A percentile compares a stretch with the other conserved stretches of the same genome.
These are phyloP conservation scores for Kingdonia uniflora DNA, from an alignment of 164 flowering plant genomes.

Conservation along the genomic window DNA sequence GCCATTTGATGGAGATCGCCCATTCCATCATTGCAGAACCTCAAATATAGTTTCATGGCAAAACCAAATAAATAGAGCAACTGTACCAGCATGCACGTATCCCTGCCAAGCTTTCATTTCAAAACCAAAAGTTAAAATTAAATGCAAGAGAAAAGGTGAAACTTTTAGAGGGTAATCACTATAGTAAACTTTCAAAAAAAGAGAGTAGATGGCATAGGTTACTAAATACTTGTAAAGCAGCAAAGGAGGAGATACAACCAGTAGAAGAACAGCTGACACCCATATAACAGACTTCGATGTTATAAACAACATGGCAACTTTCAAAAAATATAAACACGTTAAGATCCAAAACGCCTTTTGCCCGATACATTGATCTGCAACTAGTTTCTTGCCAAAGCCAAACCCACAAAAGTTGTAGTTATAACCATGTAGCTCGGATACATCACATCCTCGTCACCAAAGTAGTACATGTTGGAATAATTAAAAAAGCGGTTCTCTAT, in stretches of 20 bases:
- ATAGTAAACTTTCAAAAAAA: too few species aligned
- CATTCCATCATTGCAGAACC: conserved; percentile 96
- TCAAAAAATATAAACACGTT: conserved; percentile 75
- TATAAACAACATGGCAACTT: conserved; percentile 78
- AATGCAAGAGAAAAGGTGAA: not conserved
- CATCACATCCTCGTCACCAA: conserved; percentile 92
- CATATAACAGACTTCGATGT: conserved; percentile 76
- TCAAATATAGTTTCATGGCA: conserved; percentile 93
- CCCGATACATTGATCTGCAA: conserved; percentile 70
- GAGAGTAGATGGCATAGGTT: not conserved
- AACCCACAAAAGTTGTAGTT: conserved; percentile 62
- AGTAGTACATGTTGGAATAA: conserved; percentile 70
- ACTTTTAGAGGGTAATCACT: not conserved
- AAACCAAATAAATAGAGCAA: conserved; percentile 83
- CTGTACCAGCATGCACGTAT: conserved; percentile 71
- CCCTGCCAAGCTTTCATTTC: conserved; percentile 95
- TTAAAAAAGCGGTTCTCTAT: conserved; percentile 78
- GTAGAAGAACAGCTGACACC: conserved; percentile 68
- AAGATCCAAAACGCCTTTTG: conserved; percentile 75
- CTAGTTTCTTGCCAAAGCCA: conserved; percentile 77
- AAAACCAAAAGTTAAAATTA: conserved; percentile 3
- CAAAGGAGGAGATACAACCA: conserved; percentile 90
- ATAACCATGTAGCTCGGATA: conserved; percentile 98
- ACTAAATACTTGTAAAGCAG: conserved; percentile 84
- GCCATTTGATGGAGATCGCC: conserved; percentile 89